phyloP scores from a whole-genome alignment of 2,329 filamentous ascomycete species.

The Aspergillus chevalieri region DNA sequence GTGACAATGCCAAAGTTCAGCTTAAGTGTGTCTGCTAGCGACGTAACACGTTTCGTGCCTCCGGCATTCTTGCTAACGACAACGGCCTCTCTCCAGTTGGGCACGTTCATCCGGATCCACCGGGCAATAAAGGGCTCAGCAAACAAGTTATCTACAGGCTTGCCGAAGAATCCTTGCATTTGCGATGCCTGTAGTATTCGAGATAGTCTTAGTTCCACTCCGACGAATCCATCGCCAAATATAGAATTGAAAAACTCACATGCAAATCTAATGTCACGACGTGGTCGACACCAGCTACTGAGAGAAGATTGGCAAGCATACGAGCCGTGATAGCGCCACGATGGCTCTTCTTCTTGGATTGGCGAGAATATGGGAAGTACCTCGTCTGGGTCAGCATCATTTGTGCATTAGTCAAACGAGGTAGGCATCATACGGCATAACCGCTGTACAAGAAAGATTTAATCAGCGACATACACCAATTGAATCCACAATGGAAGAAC shows the following conservation, averaged over 20 bases:
- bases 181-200: conserved; percentile 60
- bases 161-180: conserved; percentile 99
- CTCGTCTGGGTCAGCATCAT: conserved; percentile 37
- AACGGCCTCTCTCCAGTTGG: conserved; percentile 79
- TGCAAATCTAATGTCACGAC: conserved; percentile 96
- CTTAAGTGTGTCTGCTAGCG: conserved; percentile 89
- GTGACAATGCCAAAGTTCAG: conserved; percentile 92
- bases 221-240: conserved; percentile 1
- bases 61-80: conserved; percentile 98
- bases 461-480: conserved; percentile 11
- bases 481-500: conserved; percentile 19
- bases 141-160: conserved; percentile 93
- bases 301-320: conserved; percentile 92
- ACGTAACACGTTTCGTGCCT: conserved; percentile 94
- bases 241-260: conserved; percentile 39
- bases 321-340: conserved; percentile 92
- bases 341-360: conserved; percentile 98
- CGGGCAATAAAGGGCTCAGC: conserved; percentile 91
- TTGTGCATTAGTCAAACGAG: conserved; percentile 20
- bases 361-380: conserved; percentile 98
- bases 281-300: conserved; percentile 91
- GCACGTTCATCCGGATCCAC: conserved; percentile 88
- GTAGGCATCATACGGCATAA: conserved; percentile 42
- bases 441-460: conserved; percentile 25
- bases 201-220: conserved; percentile 10